Evolutionary conservation across 2,329 filamentous ascomycete species (phyloP).

Genomic region (Botrytis cinerea): DNA sequence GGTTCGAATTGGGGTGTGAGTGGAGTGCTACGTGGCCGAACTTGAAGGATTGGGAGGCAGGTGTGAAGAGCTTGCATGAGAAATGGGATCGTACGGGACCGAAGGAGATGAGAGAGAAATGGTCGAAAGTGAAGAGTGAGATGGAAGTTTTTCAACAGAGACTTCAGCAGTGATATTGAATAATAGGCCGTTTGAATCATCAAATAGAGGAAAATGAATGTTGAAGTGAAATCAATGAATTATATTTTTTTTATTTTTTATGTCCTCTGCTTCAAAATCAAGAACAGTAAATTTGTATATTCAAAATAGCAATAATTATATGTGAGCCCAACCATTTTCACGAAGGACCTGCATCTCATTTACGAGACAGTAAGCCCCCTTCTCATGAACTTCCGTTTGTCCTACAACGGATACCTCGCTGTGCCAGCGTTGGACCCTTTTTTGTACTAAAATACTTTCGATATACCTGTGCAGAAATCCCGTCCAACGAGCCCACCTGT

Average conservation of each 20-base stretch:
- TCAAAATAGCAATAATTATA: slow-evolving; percentile 16
- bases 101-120: slow-evolving; percentile 29
- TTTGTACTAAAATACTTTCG: slow-evolving; percentile 32
- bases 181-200: not conserved
- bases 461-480: slow-evolving; percentile 41
- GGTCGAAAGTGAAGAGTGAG: slow-evolving; percentile 20
- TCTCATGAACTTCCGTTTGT: slow-evolving; percentile 44
- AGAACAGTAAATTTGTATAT: not conserved
- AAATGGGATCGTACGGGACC: slow-evolving; percentile 43
- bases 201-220: not conserved
- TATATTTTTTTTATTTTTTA: not conserved
- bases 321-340: slow-evolving; percentile 60
- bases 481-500: slow-evolving; percentile 53
- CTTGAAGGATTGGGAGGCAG: slow-evolving; percentile 40
- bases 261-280: not conserved
- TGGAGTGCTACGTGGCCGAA: slow-evolving; percentile 47
- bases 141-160: slow-evolving; percentile 12
- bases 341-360: slow-evolving; percentile 63
- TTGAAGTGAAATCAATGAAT: not conserved
- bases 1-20: slow-evolving; percentile 44
- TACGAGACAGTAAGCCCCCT: slow-evolving; percentile 55
- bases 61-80: slow-evolving; percentile 44
- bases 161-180: not conserved
- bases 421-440: slow-evolving; percentile 33
- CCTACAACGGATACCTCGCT: slow-evolving; percentile 40